These are phyloP conservation scores for Penstemon davidsonii DNA, from an alignment of 257 asterid genomes.

Conservation along the genomic window DNA sequence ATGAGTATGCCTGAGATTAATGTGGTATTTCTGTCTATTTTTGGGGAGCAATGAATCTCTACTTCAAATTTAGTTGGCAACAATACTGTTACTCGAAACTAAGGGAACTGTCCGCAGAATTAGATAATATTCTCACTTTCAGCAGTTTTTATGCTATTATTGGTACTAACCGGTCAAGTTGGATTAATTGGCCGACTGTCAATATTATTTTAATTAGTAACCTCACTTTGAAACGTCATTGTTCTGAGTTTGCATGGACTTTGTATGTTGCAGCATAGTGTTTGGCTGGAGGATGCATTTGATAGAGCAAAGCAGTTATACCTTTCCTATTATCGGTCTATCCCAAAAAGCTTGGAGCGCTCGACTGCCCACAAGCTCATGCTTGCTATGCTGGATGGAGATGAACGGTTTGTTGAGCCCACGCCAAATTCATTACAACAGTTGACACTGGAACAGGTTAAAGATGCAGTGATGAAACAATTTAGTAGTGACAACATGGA, in stretches of 20 bases:
- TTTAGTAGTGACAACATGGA: constrained; percentile 94
- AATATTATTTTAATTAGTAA: constrained; percentile 15
- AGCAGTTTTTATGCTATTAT: constrained; percentile 3
- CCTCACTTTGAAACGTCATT: constrained; percentile 10
- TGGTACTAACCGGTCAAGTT: constrained; percentile 21
- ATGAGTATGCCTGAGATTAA: background rate
- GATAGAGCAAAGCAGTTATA: constrained; percentile 97
- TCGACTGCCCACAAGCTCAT: constrained; percentile 99
- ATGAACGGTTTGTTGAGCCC: constrained; percentile 98
- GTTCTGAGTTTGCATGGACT: constrained; percentile 26
- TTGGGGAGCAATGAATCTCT: constrained; percentile 4
- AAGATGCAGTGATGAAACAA: constrained; percentile 96
- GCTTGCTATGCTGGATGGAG: constrained; percentile 95
- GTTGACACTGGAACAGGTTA: constrained; percentile 71
- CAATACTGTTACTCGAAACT: background rate
- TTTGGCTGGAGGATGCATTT: constrained; percentile 97
- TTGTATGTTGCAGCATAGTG: constrained; percentile 78
- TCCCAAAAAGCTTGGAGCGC: constrained; percentile 97
- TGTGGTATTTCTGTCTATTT: background rate
- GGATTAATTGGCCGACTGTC: constrained; percentile 14
- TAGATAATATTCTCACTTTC: constrained; percentile 7
- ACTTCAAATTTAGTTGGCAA: background rate
- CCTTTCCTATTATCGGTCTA: constrained; percentile 90
- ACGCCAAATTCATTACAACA: constrained; percentile 84
- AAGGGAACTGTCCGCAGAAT: background rate